phyloP scores from a whole-genome alignment of 2,329 filamentous ascomycete genomes.

The Talaromyces pinophilus region DNA sequence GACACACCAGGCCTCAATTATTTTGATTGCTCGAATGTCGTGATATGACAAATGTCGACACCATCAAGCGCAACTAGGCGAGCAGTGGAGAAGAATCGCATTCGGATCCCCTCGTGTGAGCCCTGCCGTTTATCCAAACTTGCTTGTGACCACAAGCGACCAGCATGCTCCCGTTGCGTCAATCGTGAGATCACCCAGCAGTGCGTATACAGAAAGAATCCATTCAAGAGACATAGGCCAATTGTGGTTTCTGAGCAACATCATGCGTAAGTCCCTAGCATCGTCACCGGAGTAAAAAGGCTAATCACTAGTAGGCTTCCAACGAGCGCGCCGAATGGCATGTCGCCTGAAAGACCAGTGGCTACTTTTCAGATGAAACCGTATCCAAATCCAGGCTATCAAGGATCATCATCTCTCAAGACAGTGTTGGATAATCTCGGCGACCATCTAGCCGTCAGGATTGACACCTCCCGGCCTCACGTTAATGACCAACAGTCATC shows the following conservation, averaged over 20 bases:
- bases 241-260: slow-evolving; percentile 10
- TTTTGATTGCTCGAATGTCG: neutral
- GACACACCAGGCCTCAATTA: neutral
- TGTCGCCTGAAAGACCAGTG: slow-evolving; percentile 13
- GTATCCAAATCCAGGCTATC: slow-evolving; percentile 22
- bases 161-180: slow-evolving; percentile 19
- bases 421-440: slow-evolving; percentile 21
- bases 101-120: slow-evolving; percentile 20
- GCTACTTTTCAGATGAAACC: slow-evolving; percentile 23
- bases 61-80: slow-evolving; percentile 1
- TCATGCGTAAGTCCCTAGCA: slow-evolving; percentile 3
- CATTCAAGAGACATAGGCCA: slow-evolving; percentile 17
- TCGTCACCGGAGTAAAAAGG: too few relatives aligned
- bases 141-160: slow-evolving; percentile 20
- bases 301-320: slow-evolving; percentile 10
- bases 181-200: slow-evolving; percentile 18
- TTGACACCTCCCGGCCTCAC: slow-evolving; percentile 14
- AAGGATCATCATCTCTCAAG: slow-evolving; percentile 21
- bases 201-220: slow-evolving; percentile 21
- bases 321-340: neutral
- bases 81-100: slow-evolving; percentile 15
- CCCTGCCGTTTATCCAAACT: slow-evolving; percentile 21
- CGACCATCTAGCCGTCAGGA: slow-evolving; percentile 14
- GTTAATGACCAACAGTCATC: slow-evolving; percentile 17
- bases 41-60: slow-evolving; percentile 5